These are phyloP conservation scores for Sonneratia caseolaris DNA, from an alignment of 345 rosid species.

Conservation along the genomic window DNA sequence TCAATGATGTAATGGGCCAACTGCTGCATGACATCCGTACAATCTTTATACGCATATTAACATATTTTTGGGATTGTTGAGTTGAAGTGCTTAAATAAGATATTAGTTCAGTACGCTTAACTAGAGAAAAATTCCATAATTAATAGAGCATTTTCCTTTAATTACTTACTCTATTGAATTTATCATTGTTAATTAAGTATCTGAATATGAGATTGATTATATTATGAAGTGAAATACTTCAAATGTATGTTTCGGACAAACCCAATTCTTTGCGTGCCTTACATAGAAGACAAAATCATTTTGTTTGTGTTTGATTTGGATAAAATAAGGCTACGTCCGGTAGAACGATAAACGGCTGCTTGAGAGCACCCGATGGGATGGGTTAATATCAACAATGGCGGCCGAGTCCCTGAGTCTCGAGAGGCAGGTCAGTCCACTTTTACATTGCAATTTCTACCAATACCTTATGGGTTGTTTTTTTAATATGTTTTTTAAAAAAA, in stretches of 20 bases:
- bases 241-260: neutral
- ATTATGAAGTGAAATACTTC: neutral
- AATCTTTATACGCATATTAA: too few species aligned
- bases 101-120: too few species aligned
- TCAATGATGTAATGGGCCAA: too few species aligned
- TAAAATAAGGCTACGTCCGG: neutral
- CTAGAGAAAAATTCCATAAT: too few species aligned
- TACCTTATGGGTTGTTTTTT: neutral
- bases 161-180: too few species aligned
- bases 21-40: too few species aligned
- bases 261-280: neutral
- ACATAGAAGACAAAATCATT: neutral
- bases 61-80: too few species aligned
- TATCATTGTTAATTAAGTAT: too few species aligned
- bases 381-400: neutral
- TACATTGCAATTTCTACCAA: neutral
- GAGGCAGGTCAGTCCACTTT: neutral
- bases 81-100: too few species aligned
- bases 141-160: too few species aligned
- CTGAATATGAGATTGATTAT: too few species aligned
- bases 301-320: neutral
- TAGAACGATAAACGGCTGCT: neutral
- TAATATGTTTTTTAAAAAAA: too few species aligned
- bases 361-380: neutral
- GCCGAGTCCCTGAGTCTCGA: neutral